Conservation (phyloP, 257 asterid genomes). For the Solanum chiquidenum region DNA sequence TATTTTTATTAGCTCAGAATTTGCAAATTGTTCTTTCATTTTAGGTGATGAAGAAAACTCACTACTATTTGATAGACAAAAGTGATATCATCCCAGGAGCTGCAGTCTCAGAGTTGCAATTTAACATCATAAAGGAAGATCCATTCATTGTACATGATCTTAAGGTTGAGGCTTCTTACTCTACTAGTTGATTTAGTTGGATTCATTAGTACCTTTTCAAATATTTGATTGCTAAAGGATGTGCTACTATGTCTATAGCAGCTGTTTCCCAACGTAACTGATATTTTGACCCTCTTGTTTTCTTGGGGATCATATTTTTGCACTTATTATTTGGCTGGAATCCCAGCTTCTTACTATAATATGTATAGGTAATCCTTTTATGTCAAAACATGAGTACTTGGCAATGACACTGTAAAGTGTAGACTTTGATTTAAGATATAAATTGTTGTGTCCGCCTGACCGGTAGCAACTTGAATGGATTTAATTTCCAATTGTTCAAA, state of each 20-base stretch:
- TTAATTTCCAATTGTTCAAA: neutral
- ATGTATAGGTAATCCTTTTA: neutral
- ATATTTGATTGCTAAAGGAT: neutral
- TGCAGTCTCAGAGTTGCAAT: conserved; percentile 86
- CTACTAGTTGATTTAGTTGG: neutral
- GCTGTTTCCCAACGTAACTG: neutral
- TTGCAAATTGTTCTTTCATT: conserved; percentile 3
- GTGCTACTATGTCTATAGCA: neutral
- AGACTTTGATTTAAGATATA: neutral
- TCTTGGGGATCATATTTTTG: neutral
- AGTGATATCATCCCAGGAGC: conserved; percentile 75
- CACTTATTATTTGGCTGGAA: neutral
- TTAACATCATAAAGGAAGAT: conserved; percentile 67
- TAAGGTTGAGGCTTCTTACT: conserved; percentile 29
- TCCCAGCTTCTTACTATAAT: neutral
- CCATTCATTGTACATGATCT: conserved; percentile 66
- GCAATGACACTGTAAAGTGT: neutral
- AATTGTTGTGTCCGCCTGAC: neutral
- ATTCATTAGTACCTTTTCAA: neutral
- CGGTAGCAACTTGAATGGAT: neutral
- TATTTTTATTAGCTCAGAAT: neutral
- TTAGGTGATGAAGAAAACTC: conserved; percentile 98
- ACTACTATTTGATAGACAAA: conserved; percentile 78
- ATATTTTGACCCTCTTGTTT: neutral
- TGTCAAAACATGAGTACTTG: neutral